Evolutionary conservation across 1,139 yeast species (phyloP).

Genomic region (Yamadazyma pseudoaaseri): DNA sequence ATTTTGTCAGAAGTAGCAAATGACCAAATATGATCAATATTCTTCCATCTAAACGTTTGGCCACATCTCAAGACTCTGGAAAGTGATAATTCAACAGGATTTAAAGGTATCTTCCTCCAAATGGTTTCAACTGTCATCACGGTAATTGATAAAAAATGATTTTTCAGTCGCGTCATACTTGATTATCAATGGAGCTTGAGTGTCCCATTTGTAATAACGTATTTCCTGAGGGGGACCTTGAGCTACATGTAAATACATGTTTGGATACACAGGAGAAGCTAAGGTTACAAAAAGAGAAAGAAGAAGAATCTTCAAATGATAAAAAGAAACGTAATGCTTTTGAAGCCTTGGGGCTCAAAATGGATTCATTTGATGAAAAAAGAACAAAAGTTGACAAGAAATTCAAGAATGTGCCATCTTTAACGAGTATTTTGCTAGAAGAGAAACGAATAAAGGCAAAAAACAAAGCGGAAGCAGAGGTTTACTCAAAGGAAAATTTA

Average conservation of each 20-base stretch:
- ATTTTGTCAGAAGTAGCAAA: conserved; percentile 51
- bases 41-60: conserved; percentile 78
- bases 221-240: conserved; percentile 25
- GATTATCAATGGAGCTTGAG: conserved; percentile 8
- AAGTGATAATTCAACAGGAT: conserved; percentile 54
- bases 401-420: conserved; percentile 25
- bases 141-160: not conserved
- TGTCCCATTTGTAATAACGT: conserved; percentile 39
- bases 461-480: conserved; percentile 11
- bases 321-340: conserved; percentile 20
- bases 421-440: conserved; percentile 33
- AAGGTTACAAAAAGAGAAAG: not conserved
- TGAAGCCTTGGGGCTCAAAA: conserved; percentile 29
- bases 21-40: conserved; percentile 58
- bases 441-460: conserved; percentile 26
- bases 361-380: conserved; percentile 22
- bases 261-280: conserved; percentile 11
- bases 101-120: conserved; percentile 26
- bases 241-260: conserved; percentile 38
- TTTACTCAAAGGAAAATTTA: conserved; percentile 4
- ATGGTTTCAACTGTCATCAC: conserved; percentile 25
- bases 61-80: conserved; percentile 81
- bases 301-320: conserved; percentile 1
- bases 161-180: conserved; percentile 6
- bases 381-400: conserved; percentile 17